A percentile compares a stretch with the other conserved stretches of the same genome.
These are phyloP conservation scores for Fusarium illudens DNA, from an alignment of 2,329 filamentous ascomycete genomes.

Conservation along the genomic window DNA sequence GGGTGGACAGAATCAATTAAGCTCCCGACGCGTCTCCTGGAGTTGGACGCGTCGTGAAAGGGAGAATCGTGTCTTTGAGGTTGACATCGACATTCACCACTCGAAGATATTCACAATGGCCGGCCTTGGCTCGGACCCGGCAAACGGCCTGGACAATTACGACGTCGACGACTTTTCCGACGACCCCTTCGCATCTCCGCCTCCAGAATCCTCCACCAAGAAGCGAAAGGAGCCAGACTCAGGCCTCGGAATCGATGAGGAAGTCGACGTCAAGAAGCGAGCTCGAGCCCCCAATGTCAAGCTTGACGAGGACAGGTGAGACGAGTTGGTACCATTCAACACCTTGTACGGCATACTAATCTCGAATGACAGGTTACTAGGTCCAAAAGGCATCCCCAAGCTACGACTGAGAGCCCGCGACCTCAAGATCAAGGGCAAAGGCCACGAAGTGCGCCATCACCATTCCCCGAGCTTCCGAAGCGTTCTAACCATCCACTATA, in stretches of 20 bases:
- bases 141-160: slow-evolving; percentile 75
- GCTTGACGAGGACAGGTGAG: slow-evolving; percentile 80
- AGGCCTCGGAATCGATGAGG: slow-evolving; percentile 82
- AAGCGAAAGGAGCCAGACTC: slow-evolving; percentile 61
- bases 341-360: not conserved
- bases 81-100: not conserved
- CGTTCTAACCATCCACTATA: slow-evolving; percentile 45
- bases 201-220: slow-evolving; percentile 51
- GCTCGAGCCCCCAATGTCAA: slow-evolving; percentile 78
- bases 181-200: slow-evolving; percentile 60
- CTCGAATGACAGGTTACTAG: slow-evolving; percentile 71
- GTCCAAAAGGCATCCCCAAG: slow-evolving; percentile 82
- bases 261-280: slow-evolving; percentile 82
- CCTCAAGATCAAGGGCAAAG: slow-evolving; percentile 88
- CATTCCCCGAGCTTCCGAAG: not conserved
- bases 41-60: slow-evolving; percentile 20
- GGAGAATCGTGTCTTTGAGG: not conserved
- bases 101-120: slow-evolving; percentile 3
- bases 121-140: slow-evolving; percentile 38
- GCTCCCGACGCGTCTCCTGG: slow-evolving; percentile 37
- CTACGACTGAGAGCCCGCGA: slow-evolving; percentile 75
- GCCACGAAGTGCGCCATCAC: slow-evolving; percentile 76
- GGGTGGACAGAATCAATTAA: slow-evolving; percentile 35
- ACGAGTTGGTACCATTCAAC: not conserved
- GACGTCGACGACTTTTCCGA: slow-evolving; percentile 65